Percentiles rank a stretch among this genome's conserved stretches.
phyloP scores from a whole-genome alignment of 2,329 filamentous ascomycete genomes.

The Curvularia hawaiiensis region DNA sequence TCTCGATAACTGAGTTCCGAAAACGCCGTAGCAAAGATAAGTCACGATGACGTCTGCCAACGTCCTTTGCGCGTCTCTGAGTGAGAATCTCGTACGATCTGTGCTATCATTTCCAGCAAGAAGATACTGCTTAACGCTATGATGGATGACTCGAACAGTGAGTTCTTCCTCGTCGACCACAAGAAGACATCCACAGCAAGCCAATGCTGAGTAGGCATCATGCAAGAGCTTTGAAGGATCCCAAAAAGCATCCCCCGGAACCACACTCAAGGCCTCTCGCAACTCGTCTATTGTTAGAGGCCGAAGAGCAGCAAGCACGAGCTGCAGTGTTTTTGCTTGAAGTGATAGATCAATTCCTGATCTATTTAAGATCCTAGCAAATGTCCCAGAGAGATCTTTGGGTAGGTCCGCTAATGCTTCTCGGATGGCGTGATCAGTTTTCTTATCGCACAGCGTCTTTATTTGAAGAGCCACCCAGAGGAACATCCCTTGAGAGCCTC shows the following conservation, averaged over 20 bases:
- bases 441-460: conserved; percentile 36
- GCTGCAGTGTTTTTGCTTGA: conserved; percentile 37
- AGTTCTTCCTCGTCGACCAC: conserved; percentile 31
- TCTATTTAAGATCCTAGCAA: conserved; percentile 6
- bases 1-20: conserved; percentile 23
- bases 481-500: conserved; percentile 34
- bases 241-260: conserved; percentile 34
- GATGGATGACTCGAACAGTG: conserved; percentile 28
- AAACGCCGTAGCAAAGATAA: conserved; percentile 29
- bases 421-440: conserved; percentile 47
- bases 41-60: conserved; percentile 28
- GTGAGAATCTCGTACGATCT: not conserved
- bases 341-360: conserved; percentile 9
- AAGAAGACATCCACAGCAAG: conserved; percentile 32
- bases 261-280: conserved; percentile 49
- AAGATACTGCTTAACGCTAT: conserved; percentile 28
- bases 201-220: conserved; percentile 21
- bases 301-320: conserved; percentile 38
- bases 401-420: conserved; percentile 28
- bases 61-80: conserved; percentile 12
- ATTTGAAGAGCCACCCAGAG: conserved; percentile 35
- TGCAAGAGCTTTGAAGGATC: conserved; percentile 22
- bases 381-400: conserved; percentile 23
- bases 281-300: conserved; percentile 45
- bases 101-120: conserved; percentile 3